Percentiles rank a stretch among this genome's conserved stretches.
Conservation (phyloP, 1,139 yeast species). For the Pichia kudriavzevii region DNA sequence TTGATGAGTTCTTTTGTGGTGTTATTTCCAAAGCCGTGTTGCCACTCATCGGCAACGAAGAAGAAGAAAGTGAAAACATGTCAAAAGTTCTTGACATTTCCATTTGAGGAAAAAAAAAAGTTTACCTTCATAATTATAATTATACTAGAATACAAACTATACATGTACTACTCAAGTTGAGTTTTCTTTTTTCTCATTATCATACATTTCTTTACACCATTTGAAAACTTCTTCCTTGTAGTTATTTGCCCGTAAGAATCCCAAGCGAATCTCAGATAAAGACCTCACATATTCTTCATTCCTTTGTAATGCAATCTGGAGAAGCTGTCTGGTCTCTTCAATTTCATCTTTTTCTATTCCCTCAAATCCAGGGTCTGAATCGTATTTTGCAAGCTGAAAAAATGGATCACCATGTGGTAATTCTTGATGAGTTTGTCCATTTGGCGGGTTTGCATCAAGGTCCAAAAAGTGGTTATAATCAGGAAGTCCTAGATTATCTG, state of each 20-base stretch:
- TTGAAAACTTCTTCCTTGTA: constrained; percentile 58
- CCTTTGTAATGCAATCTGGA: constrained; percentile 73
- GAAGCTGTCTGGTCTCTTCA: constrained; percentile 57
- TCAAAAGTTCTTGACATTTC: constrained; percentile 32
- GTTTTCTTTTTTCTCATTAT: constrained; percentile 37
- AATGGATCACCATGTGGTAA: constrained; percentile 41
- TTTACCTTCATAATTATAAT: too few relatives aligned
- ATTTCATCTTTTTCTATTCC: constrained; percentile 43
- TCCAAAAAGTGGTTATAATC: constrained; percentile 57
- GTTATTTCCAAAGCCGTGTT: constrained; percentile 35
- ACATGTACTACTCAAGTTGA: constrained; percentile 24
- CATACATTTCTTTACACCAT: constrained; percentile 86
- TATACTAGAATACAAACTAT: neutral
- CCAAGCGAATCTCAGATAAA: constrained; percentile 60
- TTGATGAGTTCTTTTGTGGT: constrained; percentile 50
- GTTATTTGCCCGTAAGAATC: constrained; percentile 70
- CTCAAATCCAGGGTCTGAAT: constrained; percentile 33
- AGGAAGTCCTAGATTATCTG: constrained; percentile 57
- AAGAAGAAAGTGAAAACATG: constrained; percentile 22
- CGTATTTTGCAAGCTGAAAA: constrained; percentile 51
- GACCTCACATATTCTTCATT: constrained; percentile 86
- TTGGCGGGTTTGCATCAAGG: constrained; percentile 17
- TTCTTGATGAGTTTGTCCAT: constrained; percentile 14
- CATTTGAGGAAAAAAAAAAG: constrained; percentile 1
- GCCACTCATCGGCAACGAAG: constrained; percentile 31